Percentiles rank a stretch among this genome's conserved stretches.
These are phyloP conservation scores for Penicillium thymicola DNA, from an alignment of 2,329 filamentous ascomycete genomes.

Conservation along the genomic window DNA sequence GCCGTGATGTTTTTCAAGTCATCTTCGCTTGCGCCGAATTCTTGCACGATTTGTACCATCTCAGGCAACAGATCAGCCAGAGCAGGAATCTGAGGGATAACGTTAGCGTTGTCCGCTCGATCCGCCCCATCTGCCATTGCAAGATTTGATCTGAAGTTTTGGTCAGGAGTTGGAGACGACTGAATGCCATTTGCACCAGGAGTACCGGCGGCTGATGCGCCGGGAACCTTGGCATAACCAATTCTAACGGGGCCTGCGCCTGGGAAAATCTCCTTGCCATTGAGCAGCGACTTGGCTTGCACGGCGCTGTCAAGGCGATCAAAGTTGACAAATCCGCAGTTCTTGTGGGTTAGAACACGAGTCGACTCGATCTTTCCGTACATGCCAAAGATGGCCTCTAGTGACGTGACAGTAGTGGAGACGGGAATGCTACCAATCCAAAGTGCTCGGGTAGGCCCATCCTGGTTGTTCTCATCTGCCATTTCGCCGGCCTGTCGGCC, in stretches of 20 bases:
- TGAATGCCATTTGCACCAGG: conserved; percentile 85
- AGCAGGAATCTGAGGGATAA: conserved; percentile 60
- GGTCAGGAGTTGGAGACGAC: conserved; percentile 87
- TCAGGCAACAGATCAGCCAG: conserved; percentile 76
- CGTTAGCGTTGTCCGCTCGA: conserved; percentile 32
- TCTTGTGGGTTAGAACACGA: conserved; percentile 94
- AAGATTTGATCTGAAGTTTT: conserved; percentile 52
- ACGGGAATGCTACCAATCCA: conserved; percentile 98
- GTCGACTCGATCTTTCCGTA: conserved; percentile 89
- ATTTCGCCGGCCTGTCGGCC: conserved; percentile 63
- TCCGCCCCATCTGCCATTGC: conserved; percentile 28
- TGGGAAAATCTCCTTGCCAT: conserved; percentile 97
- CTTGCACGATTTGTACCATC: conserved; percentile 78
- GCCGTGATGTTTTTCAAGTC: conserved; percentile 69
- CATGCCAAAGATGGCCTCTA: conserved; percentile 92
- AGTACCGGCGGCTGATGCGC: conserved; percentile 72
- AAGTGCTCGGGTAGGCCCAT: conserved; percentile 85
- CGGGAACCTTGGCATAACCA: conserved; percentile 95
- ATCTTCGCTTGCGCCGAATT: conserved; percentile 81
- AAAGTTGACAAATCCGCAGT: conserved; percentile 98
- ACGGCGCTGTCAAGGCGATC: conserved; percentile 88
- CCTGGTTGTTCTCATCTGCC: conserved; percentile 73
- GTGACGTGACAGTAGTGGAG: conserved; percentile 90
- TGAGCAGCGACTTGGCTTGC: conserved; percentile 79
- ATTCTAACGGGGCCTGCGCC: conserved; percentile 92